Percentiles rank a stretch among this genome's conserved stretches.
phyloP scores from a whole-genome alignment of 1,284 basidiomycete genomes.

The Pisolithus thermaeus region DNA sequence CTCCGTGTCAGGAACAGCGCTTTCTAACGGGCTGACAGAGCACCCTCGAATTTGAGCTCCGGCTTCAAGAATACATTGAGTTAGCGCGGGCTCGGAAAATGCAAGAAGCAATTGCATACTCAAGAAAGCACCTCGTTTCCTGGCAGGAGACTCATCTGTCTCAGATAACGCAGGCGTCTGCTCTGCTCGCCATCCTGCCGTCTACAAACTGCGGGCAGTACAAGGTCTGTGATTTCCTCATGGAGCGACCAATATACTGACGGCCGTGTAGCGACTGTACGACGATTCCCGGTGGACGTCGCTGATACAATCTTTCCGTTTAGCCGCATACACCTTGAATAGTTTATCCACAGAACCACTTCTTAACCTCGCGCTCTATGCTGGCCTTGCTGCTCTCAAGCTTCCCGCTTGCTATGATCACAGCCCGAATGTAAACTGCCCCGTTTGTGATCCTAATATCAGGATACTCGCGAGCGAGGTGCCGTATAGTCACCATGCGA shows the following conservation, averaged over 20 bases:
- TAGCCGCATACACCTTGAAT: slow-evolving; percentile 82
- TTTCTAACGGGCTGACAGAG: slow-evolving; percentile 48
- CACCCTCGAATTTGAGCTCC: slow-evolving; percentile 91
- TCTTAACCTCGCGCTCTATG: slow-evolving; percentile 81
- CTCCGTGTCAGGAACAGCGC: slow-evolving; percentile 8
- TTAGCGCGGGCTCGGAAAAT: slow-evolving; percentile 67
- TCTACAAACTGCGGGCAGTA: slow-evolving; percentile 65
- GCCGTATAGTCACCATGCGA: slow-evolving; percentile 90
- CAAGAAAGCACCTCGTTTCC: slow-evolving; percentile 74
- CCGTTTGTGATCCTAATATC: slow-evolving; percentile 80
- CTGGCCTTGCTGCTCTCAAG: slow-evolving; percentile 84
- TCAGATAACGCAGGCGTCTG: slow-evolving; percentile 75
- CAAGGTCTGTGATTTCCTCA: slow-evolving; percentile 42
- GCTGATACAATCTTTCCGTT: slow-evolving; percentile 73
- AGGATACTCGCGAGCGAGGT: slow-evolving; percentile 79
- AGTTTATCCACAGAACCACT: slow-evolving; percentile 82
- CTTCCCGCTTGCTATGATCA: slow-evolving; percentile 68
- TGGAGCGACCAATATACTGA: slow-evolving; percentile 11
- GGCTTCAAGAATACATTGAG: slow-evolving; percentile 96
- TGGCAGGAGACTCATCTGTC: slow-evolving; percentile 77
- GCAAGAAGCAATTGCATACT: slow-evolving; percentile 80
- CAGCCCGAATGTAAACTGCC: slow-evolving; percentile 83
- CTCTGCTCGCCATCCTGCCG: slow-evolving; percentile 69
- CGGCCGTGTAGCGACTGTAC: slow-evolving; percentile 66
- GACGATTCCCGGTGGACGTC: slow-evolving; percentile 70